A percentile compares a stretch with the other conserved stretches of the same genome.
Conservation (phyloP, 1,284 basidiomycete genomes). For the Ceratorhiza oryzae-sativae region DNA sequence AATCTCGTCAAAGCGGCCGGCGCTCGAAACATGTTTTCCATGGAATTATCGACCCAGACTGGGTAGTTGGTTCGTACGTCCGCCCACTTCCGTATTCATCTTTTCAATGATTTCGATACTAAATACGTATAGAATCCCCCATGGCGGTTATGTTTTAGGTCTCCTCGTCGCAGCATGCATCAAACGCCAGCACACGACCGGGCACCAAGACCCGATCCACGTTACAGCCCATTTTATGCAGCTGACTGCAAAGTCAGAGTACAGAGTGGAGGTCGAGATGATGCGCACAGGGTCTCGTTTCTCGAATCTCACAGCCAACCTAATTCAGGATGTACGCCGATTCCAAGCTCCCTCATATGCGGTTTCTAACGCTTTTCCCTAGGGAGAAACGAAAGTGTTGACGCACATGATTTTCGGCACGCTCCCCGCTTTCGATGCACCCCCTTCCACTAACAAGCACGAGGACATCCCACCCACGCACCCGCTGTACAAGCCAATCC, state of each 20-base stretch:
- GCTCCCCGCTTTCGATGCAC: slow-evolving; percentile 50
- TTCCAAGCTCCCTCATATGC: slow-evolving; percentile 5
- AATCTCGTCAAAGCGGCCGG: slow-evolving; percentile 3
- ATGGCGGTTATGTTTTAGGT: slow-evolving; percentile 63
- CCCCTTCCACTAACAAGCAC: slow-evolving; percentile 12
- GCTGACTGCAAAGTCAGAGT: slow-evolving; percentile 52
- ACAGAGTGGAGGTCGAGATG: slow-evolving; percentile 57
- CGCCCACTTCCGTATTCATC: neutral
- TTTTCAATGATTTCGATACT: neutral
- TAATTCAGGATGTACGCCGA: slow-evolving; percentile 61
- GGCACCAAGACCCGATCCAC: slow-evolving; percentile 64
- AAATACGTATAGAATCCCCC: neutral
- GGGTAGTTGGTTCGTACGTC: slow-evolving; percentile 38
- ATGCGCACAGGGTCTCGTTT: slow-evolving; percentile 60
- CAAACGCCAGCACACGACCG: slow-evolving; percentile 56
- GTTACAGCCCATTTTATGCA: slow-evolving; percentile 65
- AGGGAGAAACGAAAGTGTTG: slow-evolving; percentile 59
- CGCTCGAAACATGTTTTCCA: slow-evolving; percentile 20
- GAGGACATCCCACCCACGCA: slow-evolving; percentile 51
- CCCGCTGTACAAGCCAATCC: slow-evolving; percentile 62
- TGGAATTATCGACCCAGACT: slow-evolving; percentile 13
- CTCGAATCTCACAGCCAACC: slow-evolving; percentile 62
- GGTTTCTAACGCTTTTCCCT: slow-evolving; percentile 3
- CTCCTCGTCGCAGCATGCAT: slow-evolving; percentile 62
- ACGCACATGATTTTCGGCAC: slow-evolving; percentile 64